Base-by-base conservation (phyloP, 1,284 basidiomycete genomes). In the Leccinum pachyderme region DNA sequence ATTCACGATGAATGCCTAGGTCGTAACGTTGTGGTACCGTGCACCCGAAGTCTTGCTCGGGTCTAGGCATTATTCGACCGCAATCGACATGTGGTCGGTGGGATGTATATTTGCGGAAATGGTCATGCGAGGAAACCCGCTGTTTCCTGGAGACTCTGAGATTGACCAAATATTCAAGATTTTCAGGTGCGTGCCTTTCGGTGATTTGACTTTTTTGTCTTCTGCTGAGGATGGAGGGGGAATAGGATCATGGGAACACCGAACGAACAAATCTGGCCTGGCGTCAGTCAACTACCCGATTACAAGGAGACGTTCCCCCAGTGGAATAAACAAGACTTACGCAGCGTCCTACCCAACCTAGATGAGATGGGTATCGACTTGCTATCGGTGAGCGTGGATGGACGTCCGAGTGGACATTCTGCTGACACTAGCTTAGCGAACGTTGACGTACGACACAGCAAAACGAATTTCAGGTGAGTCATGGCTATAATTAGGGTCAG, bases 91-190 rank as follows among this genome's bases (percentile, higher is more conserved):
- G 85, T 99, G 96, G 96, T 95, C 91, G 47, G 95, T 98, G 25
- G 96, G 95, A 2, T 94, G 92, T 64, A 96, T 96, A 67, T 89
- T 92, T 63, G 93, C 93, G 7, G 93, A 96, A 74, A 95, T 96
- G 93, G 84, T 91, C 53, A 86, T 91, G 81, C 79, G 83, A 59
- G 88, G 94, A 25, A 83, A 87, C 62, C 95, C 96, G 2, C 80
- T 98, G 25, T 98, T 98, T 82, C 95, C 96, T 12, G 96, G 97
- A 8, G 96, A 99, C 75, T 98, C 95, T 28, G 96, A 99, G 75
- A 99, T 99, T 66, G 96, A 99, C 76, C 95, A 99, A 77, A 99
- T 99, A 64, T 99, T 98, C 84, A 93, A 95, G 75, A 99, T 98
- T 68, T 99, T 99, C 82, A 85, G 91, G 93, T 92, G 59, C 54